Evolutionary conservation across 2,329 filamentous ascomycete species (phyloP).

Genomic region (Trichoderma harzianum): DNA sequence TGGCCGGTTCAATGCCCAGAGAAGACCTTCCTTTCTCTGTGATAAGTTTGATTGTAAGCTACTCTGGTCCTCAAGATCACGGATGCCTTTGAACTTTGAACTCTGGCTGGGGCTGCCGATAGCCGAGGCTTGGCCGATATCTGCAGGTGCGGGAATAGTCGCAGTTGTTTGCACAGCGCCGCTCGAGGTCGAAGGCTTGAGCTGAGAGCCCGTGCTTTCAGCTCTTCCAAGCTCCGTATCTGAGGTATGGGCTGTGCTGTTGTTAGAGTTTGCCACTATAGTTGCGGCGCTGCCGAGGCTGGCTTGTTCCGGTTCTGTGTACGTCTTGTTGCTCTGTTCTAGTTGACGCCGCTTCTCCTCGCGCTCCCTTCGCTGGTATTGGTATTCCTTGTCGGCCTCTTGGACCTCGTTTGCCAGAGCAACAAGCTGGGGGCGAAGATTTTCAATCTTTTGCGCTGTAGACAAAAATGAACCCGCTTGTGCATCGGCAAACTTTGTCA

Average conservation of each 20-base stretch:
- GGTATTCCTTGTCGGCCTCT: slow-evolving; percentile 93
- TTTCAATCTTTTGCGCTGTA: slow-evolving; percentile 83
- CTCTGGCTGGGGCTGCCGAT: slow-evolving; percentile 50
- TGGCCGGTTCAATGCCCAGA: slow-evolving; percentile 92
- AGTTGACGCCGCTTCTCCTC: slow-evolving; percentile 89
- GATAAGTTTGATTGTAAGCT: slow-evolving; percentile 48
- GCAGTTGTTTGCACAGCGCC: slow-evolving; percentile 34
- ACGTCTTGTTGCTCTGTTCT: slow-evolving; percentile 79
- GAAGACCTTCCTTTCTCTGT: slow-evolving; percentile 84
- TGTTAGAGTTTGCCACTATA: slow-evolving; percentile 38
- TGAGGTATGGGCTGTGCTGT: slow-evolving; percentile 48
- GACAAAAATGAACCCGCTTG: slow-evolving; percentile 81
- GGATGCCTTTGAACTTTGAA: slow-evolving; percentile 81
- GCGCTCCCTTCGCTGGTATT: slow-evolving; percentile 88
- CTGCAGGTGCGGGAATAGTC: slow-evolving; percentile 29
- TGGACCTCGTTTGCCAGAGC: slow-evolving; percentile 85
- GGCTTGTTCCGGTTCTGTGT: slow-evolving; percentile 65
- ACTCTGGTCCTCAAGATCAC: slow-evolving; percentile 85
- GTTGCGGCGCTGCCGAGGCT: slow-evolving; percentile 38
- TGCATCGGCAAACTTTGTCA: slow-evolving; percentile 89
- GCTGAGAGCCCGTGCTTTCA: slow-evolving; percentile 64
- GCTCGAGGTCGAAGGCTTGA: slow-evolving; percentile 51
- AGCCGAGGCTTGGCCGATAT: slow-evolving; percentile 41
- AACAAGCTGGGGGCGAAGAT: slow-evolving; percentile 82
- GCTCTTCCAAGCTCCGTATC: slow-evolving; percentile 70